Base-by-base conservation (phyloP, 768 basidiomycete genomes). In the Dentipellis sp. region DNA sequence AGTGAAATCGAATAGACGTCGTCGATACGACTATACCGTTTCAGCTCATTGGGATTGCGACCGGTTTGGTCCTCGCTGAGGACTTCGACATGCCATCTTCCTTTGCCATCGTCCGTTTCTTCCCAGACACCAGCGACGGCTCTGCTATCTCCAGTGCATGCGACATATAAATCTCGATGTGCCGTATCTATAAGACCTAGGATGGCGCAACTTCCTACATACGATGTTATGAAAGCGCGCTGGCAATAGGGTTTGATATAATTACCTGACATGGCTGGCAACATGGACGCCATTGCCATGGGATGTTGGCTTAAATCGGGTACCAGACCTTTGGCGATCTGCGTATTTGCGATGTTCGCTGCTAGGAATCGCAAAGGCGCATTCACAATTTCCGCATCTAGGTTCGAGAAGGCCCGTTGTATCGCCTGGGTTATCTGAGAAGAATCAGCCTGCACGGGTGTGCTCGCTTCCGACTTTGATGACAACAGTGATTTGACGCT, bases 1-100 rank as follows among this genome's bases (percentile, higher is more conserved):
- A 45, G 42, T 14, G 12, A 9, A 17, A 19, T 17, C 19, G 6
- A 45, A n/a, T 2, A 45, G n/a, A n/a, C 29, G 19, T 11, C 42
- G 39, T 6, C 12, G 21, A 22, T 54, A 14, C 74, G 52, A 29
- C 29, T 29, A 29, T 63, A 94, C 94, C 94, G 81, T 67, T 79
- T 79, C 22, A 87, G 73, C 70, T 99, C 97, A 48, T 81, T 85
- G 14, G 80, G 83, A 66, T 93, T 97, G 61, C 91, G 82, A 39
- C 93, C 97, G 7, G 94, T 97, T 74, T 97, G 94, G 66, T 98
- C 97, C 69, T 97, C 93, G 29, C 82, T 91, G 59, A 99, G 76
- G n/a, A 91, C 91, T 67, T 97, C 92, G 34, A 94, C 88, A 48
- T 84, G 80, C 97, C 97, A 99, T 53, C 75, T 77, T 10, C 90